Base-by-base conservation (phyloP, 1,284 basidiomycete species). In the Ceratobasidium theobromae region DNA sequence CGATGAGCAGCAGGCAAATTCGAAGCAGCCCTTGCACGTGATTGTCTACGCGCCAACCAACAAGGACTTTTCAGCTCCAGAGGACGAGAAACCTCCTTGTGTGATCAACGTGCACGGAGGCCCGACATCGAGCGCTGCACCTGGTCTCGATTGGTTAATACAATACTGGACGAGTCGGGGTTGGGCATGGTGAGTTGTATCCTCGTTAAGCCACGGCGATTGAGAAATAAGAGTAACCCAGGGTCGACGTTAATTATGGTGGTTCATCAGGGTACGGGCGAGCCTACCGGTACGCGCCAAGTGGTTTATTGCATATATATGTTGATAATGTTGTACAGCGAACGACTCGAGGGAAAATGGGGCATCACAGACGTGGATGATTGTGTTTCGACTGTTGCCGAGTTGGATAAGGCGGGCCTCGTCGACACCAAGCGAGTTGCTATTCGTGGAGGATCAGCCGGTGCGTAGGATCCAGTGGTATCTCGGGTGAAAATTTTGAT, bases 101-200 rank as follows among this genome's bases (percentile, higher is more conserved):
- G 77, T 89, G 14, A 76, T 89, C 5, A 74, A 78, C 45, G 79
- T 82, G 0, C 88, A 91, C 69, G 88, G 88, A 2, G 88, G 89
- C 0, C 88, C 89, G 0, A 89, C 87, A 0, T 70, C 70, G 0
- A 71, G 78, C 3, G 75, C 79, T 0, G 46, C 69, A 0, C 81
- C 84, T 58, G 80, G 79, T 0, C 73, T 91, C 30, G 75, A 76
- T n/a, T 81, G 82, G 77, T 75, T 73, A 43, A 79, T 77, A 52
- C 85, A 86, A 68, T 90, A 81, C 72, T 91, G 82, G 69, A 88
- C 86, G 0, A 82, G 80, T n/a, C 79, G 87, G 3, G 87, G 87
- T 18, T 88, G 75, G 77, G 85, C 68, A 69, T 67, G 85, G 70
- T 85, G 70, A 49, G 79, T 73, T 0, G 11, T 38, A 54, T 38